Conservation (phyloP, 257 asterid species). For the Nicotiana undulata region DNA sequence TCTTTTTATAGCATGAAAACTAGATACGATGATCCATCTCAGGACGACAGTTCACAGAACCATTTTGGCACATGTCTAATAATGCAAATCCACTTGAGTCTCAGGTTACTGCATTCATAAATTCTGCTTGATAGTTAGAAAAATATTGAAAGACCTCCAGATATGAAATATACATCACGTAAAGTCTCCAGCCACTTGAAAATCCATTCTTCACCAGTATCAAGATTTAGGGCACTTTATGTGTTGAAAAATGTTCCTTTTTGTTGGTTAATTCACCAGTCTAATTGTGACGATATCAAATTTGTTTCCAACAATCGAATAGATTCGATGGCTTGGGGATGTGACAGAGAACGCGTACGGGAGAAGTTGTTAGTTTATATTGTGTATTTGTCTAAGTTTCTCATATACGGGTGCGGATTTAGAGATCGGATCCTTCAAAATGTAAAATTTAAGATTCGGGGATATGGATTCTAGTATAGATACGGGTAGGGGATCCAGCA, state of each 20-base stretch:
- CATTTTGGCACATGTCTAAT: slow-evolving; percentile 53
- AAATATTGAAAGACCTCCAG: not conserved
- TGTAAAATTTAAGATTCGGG: too few relatives aligned
- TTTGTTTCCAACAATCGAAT: not conserved
- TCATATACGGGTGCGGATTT: too few relatives aligned
- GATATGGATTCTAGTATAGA: too few relatives aligned
- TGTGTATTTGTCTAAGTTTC: too few relatives aligned
- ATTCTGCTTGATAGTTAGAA: not conserved
- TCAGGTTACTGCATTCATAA: slow-evolving; percentile 38
- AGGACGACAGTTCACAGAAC: slow-evolving; percentile 61
- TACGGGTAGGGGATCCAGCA: too few relatives aligned
- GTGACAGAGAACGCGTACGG: too few relatives aligned
- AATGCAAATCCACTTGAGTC: slow-evolving; percentile 67
- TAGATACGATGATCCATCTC: too few relatives aligned
- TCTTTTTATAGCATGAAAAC: too few relatives aligned
- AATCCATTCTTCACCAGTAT: not conserved
- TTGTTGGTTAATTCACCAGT: not conserved
- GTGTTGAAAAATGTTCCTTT: not conserved
- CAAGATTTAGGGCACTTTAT: not conserved
- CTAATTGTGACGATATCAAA: not conserved
- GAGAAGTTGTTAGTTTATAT: too few relatives aligned
- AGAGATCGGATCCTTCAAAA: too few relatives aligned
- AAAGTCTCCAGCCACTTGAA: not conserved
- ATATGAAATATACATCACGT: not conserved
- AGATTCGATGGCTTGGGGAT: too few relatives aligned